These are phyloP conservation scores for Verticillium isaacii DNA, from an alignment of 2,329 filamentous ascomycete genomes.

Conservation along the genomic window DNA sequence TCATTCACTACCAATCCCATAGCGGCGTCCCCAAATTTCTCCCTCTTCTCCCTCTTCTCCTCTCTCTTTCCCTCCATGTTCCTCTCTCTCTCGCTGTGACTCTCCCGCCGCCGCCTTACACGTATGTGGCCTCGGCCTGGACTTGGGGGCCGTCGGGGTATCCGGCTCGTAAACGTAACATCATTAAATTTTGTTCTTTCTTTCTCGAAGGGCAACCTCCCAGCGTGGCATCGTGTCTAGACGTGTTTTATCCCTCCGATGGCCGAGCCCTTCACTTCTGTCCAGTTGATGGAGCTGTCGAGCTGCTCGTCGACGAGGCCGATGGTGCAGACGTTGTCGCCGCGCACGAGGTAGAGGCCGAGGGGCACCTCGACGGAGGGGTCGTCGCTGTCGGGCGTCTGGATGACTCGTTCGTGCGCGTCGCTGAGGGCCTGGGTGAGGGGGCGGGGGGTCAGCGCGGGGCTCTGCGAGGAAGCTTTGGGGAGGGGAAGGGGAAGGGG, in stretches of 20 bases:
- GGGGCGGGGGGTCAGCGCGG: background rate
- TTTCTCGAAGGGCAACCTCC: background rate
- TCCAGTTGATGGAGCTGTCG: conserved; percentile 89
- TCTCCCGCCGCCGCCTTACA: background rate
- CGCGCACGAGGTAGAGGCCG: conserved; percentile 86
- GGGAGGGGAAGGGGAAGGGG: background rate
- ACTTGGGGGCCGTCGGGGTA: background rate
- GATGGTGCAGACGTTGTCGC: conserved; percentile 89
- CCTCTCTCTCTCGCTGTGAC: no score
- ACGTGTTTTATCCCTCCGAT: conserved; percentile 81
- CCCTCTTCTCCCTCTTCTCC: background rate
- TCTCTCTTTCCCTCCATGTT: background rate
- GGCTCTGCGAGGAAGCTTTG: background rate
- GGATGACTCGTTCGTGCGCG: conserved; percentile 86
- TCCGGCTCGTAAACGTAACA: background rate
- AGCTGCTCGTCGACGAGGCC: conserved; percentile 86
- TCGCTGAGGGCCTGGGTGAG: conserved; percentile 64
- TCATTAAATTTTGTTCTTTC: background rate
- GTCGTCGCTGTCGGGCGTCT: conserved; percentile 76
- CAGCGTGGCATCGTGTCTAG: conserved; percentile 21
- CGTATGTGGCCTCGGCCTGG: background rate
- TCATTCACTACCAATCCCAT: conserved; percentile 14
- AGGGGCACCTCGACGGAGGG: conserved; percentile 75
- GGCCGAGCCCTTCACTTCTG: conserved; percentile 76
- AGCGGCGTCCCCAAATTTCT: background rate